phyloP scores from a whole-genome alignment of 2,329 filamentous ascomycete genomes.

The Fusarium aywerte region DNA sequence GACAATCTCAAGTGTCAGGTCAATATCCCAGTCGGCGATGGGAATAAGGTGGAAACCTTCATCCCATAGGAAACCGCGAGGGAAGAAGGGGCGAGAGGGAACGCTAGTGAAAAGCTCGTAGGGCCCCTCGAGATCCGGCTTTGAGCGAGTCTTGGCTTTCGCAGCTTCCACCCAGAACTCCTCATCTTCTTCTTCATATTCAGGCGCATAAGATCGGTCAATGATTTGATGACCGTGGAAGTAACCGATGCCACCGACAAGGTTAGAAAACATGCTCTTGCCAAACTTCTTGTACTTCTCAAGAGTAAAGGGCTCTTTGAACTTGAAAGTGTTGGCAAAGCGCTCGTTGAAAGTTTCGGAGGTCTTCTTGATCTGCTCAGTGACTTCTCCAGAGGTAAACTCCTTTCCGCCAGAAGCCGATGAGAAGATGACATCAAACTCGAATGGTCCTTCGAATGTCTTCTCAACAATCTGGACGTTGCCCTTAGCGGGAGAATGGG shows the following conservation, averaged over 20 bases:
- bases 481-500: conserved; percentile 73
- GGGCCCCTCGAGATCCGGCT: conserved; percentile 79
- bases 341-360: conserved; percentile 77
- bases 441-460: conserved; percentile 87
- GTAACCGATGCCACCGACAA: conserved; percentile 93
- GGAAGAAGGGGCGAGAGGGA: conserved; percentile 95
- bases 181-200: conserved; percentile 95
- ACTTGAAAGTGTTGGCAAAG: conserved; percentile 73
- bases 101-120: conserved; percentile 91
- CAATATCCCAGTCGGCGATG: conserved; percentile 92
- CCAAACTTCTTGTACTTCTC: conserved; percentile 82
- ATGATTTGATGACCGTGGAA: conserved; percentile 91
- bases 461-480: conserved; percentile 93
- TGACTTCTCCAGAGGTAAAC: conserved; percentile 71
- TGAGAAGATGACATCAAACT: conserved; percentile 92
- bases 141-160: conserved; percentile 75
- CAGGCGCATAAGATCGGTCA: conserved; percentile 88
- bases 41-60: conserved; percentile 96
- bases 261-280: conserved; percentile 91
- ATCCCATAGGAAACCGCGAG: conserved; percentile 96
- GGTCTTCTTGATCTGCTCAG: conserved; percentile 72
- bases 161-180: conserved; percentile 95
- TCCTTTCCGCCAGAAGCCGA: conserved; percentile 74
- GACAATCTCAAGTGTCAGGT: conserved; percentile 86
- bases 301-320: conserved; percentile 79